phyloP scores from a whole-genome alignment of 139 green algal genomes.

The Volvox africanus region DNA sequence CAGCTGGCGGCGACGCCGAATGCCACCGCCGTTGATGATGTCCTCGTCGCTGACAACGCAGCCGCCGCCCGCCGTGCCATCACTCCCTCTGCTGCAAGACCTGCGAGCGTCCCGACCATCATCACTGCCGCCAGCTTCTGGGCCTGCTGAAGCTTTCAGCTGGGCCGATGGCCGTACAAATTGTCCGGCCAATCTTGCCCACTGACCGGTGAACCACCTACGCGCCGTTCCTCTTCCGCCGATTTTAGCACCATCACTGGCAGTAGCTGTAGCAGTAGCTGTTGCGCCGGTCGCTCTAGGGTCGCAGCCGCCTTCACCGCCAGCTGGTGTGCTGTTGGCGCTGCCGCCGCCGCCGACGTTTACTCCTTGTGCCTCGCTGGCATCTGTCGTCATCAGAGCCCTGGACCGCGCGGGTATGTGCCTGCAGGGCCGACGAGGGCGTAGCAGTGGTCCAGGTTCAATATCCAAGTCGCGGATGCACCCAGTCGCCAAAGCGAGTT shows the following conservation, averaged over 20 bases:
- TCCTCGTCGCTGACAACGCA: not conserved
- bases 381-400: too few relatives aligned
- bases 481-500: too few relatives aligned
- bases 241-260: too few relatives aligned
- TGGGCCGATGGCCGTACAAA: not conserved
- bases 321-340: not conserved
- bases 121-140: not conserved
- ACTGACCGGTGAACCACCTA: not conserved
- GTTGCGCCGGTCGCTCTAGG: too few relatives aligned
- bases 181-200: not conserved
- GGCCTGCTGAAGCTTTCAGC: not conserved
- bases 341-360: too few relatives aligned
- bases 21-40: not conserved
- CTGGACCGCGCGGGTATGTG: too few relatives aligned
- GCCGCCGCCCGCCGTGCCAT: not conserved
- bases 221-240: too few relatives aligned
- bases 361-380: too few relatives aligned
- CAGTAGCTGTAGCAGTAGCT: too few relatives aligned
- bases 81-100: not conserved
- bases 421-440: too few relatives aligned
- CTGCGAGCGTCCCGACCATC: not conserved
- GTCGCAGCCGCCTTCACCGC: not conserved
- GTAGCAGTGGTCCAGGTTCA: too few relatives aligned
- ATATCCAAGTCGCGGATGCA: too few relatives aligned
- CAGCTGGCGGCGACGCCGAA: not conserved